These are phyloP conservation scores for Guyanaporus albipodus DNA, from an alignment of 768 basidiomycete genomes.

Conservation along the genomic window DNA sequence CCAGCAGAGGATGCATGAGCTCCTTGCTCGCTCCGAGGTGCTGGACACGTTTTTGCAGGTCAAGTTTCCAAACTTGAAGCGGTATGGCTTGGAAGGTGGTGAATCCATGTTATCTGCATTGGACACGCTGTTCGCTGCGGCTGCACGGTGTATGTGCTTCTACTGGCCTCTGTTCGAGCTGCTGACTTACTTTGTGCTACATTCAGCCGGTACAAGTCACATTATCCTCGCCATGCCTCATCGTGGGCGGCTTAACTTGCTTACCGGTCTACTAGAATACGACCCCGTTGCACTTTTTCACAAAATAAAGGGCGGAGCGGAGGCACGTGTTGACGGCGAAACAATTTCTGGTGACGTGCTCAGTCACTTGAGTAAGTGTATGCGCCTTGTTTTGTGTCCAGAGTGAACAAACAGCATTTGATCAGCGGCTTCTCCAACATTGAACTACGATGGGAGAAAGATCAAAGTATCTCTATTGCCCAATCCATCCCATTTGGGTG, in stretches of 20 bases:
- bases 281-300: constrained; percentile 71
- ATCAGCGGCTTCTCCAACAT: constrained; percentile 59
- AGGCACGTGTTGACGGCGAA: constrained; percentile 56
- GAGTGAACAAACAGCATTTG: neutral
- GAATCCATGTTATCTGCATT: constrained; percentile 92
- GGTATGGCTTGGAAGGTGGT: constrained; percentile 88
- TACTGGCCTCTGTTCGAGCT: neutral
- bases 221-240: constrained; percentile 86
- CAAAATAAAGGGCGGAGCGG: constrained; percentile 80
- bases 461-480: constrained; percentile 77
- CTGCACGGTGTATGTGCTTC: constrained; percentile 48
- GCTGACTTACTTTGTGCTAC: constrained; percentile 1
- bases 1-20: constrained; percentile 58
- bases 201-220: constrained; percentile 60
- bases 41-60: constrained; percentile 82
- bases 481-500: constrained; percentile 75
- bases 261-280: constrained; percentile 71
- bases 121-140: constrained; percentile 66
- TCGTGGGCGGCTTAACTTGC: constrained; percentile 79
- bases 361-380: constrained; percentile 66
- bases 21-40: constrained; percentile 73
- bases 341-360: constrained; percentile 81
- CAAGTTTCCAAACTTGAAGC: constrained; percentile 86
- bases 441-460: constrained; percentile 46
- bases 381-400: neutral